Conservation (phyloP, 352 stramenopile genomes). For the Aphanomyces stellatus region DNA sequence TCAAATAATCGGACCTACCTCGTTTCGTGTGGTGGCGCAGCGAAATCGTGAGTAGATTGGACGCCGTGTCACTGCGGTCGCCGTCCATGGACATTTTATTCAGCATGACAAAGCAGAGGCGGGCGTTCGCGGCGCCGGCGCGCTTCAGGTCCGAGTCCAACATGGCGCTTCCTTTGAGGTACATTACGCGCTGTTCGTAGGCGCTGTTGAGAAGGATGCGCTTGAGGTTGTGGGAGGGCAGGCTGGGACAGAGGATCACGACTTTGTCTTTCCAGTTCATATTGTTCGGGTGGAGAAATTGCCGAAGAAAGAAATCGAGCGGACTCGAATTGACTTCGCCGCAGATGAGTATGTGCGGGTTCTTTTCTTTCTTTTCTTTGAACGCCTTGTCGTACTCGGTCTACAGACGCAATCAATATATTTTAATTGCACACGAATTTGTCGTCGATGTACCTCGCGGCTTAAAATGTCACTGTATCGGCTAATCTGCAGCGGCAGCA, state of each 20-base stretch:
- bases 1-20: constrained; percentile 29
- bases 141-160: constrained; percentile 55
- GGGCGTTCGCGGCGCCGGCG: constrained; percentile 35
- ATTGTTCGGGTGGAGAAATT: constrained; percentile 56
- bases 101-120: constrained; percentile 67
- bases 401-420: too few species aligned
- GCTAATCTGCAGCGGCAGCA: constrained; percentile 64
- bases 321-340: constrained; percentile 63
- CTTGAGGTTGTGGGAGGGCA: constrained; percentile 48
- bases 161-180: constrained; percentile 72
- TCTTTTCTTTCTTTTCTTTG: constrained; percentile 39
- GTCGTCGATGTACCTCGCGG: constrained; percentile 35
- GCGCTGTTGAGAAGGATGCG: constrained; percentile 55
- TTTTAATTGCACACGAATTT: too few species aligned
- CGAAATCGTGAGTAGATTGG: constrained; percentile 65
- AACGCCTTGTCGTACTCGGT: constrained; percentile 79
- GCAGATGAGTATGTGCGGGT: constrained; percentile 66
- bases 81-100: constrained; percentile 51
- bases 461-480: constrained; percentile 59
- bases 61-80: constrained; percentile 58
- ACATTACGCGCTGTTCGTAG: constrained; percentile 69
- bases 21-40: constrained; percentile 68
- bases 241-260: constrained; percentile 52
- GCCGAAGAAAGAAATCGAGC: constrained; percentile 70
- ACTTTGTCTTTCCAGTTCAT: constrained; percentile 54